Percentiles rank a stretch among this genome's conserved stretches.
These are phyloP conservation scores for Prunus armeniaca DNA, from an alignment of 306 rosid species.

Conservation along the genomic window DNA sequence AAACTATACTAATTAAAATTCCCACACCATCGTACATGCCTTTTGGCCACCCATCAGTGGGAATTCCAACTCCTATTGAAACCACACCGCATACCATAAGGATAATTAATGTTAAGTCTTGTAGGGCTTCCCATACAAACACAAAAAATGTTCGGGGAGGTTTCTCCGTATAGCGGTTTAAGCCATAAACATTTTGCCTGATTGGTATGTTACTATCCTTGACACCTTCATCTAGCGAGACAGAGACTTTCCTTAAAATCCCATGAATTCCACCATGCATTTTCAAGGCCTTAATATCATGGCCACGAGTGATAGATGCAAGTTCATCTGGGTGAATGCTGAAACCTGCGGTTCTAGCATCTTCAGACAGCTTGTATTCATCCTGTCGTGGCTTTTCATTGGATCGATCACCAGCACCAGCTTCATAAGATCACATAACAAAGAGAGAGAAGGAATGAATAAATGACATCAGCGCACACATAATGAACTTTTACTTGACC, in stretches of 20 bases:
- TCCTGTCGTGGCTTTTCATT: constrained; percentile 18
- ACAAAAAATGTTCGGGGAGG: constrained; percentile 59
- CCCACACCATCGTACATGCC: constrained; percentile 91
- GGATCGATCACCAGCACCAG: constrained; percentile 25
- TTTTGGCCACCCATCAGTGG: constrained; percentile 95
- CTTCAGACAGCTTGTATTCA: constrained; percentile 59
- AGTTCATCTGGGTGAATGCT: constrained; percentile 84
- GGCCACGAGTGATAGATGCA: constrained; percentile 65
- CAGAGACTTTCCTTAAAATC: constrained; percentile 49
- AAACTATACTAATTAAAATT: constrained; percentile 66
- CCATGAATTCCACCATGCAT: constrained; percentile 57
- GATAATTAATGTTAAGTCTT: constrained; percentile 78
- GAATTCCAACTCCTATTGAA: constrained; percentile 75
- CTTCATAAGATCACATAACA: constrained; percentile 47
- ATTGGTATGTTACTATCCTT: constrained; percentile 35
- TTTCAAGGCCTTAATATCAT: constrained; percentile 46
- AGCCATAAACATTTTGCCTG: constrained; percentile 76
- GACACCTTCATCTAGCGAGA: constrained; percentile 58
- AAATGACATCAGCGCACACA: constrained; percentile 15
- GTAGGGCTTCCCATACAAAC: constrained; percentile 92
- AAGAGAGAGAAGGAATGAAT: constrained; percentile 18
- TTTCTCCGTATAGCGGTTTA: constrained; percentile 71
- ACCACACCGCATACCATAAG: constrained; percentile 83
- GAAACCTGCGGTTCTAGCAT: constrained; percentile 70
- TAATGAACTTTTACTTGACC: background rate